These are phyloP conservation scores for Chenopodium formosanum DNA, from an alignment of 148 eudicot genomes.

Conservation along the genomic window DNA sequence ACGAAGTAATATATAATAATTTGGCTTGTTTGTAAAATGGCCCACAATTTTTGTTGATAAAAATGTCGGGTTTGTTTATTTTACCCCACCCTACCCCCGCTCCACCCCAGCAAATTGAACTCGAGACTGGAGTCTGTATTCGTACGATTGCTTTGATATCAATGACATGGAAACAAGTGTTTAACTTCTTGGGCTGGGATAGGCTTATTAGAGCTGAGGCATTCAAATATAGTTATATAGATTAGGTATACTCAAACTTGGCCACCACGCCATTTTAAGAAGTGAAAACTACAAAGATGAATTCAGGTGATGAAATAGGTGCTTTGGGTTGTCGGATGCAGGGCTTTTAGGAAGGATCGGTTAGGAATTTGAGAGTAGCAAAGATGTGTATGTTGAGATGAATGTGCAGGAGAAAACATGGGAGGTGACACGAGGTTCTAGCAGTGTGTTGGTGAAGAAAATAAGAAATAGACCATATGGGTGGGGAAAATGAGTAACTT, in stretches of 20 bases:
- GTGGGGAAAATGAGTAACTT: too few relatives aligned
- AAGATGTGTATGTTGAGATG: too few relatives aligned
- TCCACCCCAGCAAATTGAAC: too few relatives aligned
- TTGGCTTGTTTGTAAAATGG: not conserved
- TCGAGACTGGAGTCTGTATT: not conserved
- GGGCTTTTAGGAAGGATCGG: too few relatives aligned
- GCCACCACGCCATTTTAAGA: not conserved
- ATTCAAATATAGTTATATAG: not conserved
- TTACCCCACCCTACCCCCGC: too few relatives aligned
- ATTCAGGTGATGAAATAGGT: not conserved
- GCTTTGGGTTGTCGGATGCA: not conserved
- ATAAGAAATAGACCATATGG: too few relatives aligned
- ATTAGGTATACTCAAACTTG: not conserved
- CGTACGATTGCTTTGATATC: not conserved
- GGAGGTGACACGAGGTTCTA: too few relatives aligned
- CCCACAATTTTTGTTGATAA: not conserved
- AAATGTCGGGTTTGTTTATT: not conserved
- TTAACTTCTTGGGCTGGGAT: not conserved
- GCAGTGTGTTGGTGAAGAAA: too few relatives aligned
- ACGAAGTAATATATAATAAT: too few relatives aligned
- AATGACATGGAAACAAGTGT: not conserved
- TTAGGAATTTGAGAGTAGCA: too few relatives aligned
- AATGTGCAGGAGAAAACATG: too few relatives aligned
- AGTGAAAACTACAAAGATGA: not conserved
- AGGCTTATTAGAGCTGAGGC: not conserved